Evolutionary conservation across 495 filamentous ascomycete species (phyloP), one percentile per base, ranked within the genome.

Genomic region (Thozetella sp.): DNA sequence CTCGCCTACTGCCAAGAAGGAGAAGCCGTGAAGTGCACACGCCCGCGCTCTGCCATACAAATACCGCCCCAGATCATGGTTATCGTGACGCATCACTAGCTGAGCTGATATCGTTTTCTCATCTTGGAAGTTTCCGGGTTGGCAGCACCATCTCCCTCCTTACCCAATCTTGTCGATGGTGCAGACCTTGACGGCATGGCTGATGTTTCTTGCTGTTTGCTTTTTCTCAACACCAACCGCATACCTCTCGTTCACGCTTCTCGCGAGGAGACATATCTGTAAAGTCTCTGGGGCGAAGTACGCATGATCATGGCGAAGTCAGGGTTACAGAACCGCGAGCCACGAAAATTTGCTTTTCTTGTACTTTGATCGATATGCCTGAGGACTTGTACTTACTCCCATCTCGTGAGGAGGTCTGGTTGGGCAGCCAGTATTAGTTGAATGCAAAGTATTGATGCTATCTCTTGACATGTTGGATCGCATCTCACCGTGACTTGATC

Each of bases 1-100:
- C 1, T 84, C 82, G 20, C 82, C 82, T 22, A 71, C 75, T 6
- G 66, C 70, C 66, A 81, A 81, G 61, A 72, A 75, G 62, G 77
- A 78, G 67, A 78, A 71, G 58, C 53, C 60, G 22, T 74, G 59
- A 56, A 50, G 53, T 60, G 37, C 20, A 48, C 9, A 45, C 24
- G 25, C 26, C 37, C 26, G 52, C 51, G 56, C 52, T 63, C 50
- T 56, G 52, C 46, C 53, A n/a, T 25, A 10, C 23, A n/a, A 25
- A 15, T 43, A 46, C 40, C 50, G 17, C 40, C 20, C 55, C 20
- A 26, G 37, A 51, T 48, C 25, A 55, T 43, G 45, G 30, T 34
- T 26, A 55, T 54, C 46, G 19, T 46, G 40, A 56, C 45, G 23
- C 40, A 45, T 54, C 22, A 34, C 45, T 52, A 58, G 46, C 51